These are phyloP conservation scores for Bothriochloa decipiens DNA, from an alignment of 176 grass and related monocot species.

Conservation along the genomic window DNA sequence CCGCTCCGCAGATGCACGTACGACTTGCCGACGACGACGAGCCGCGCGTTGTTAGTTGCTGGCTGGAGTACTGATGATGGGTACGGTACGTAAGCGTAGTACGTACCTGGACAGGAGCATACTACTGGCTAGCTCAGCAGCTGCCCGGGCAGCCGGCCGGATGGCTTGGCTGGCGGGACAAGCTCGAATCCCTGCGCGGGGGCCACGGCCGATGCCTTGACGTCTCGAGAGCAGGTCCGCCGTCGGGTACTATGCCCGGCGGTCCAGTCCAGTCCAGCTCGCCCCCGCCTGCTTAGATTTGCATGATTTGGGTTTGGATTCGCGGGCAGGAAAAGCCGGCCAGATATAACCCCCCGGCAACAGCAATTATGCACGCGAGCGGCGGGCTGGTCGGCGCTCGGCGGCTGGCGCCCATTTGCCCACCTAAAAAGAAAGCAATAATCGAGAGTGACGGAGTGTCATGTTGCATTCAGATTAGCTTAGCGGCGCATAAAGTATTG, in stretches of 20 bases:
- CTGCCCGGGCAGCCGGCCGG: neutral
- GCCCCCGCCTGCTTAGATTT: conserved; percentile 25
- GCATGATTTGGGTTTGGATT: conserved; percentile 36
- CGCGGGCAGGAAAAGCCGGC: neutral
- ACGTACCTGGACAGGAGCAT: neutral
- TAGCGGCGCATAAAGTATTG: neutral
- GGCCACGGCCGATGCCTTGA: neutral
- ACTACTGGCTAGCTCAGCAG: no score
- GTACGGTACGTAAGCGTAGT: neutral
- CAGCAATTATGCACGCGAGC: conserved; percentile 40
- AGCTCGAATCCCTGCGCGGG: neutral
- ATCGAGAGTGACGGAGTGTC: neutral
- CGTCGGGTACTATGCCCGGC: neutral
- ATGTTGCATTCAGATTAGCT: neutral
- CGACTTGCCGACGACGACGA: neutral
- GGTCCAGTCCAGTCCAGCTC: neutral
- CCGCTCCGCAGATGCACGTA: neutral
- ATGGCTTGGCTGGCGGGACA: neutral
- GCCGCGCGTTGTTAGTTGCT: neutral
- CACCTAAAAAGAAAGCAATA: conserved; percentile 54
- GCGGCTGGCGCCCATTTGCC: neutral
- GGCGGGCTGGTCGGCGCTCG: conserved; percentile 17
- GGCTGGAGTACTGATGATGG: neutral
- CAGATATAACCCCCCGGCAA: neutral
- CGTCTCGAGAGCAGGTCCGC: neutral